Conservation (phyloP, 2,329 filamentous ascomycete species). For the Microcyclosporella mali region DNA sequence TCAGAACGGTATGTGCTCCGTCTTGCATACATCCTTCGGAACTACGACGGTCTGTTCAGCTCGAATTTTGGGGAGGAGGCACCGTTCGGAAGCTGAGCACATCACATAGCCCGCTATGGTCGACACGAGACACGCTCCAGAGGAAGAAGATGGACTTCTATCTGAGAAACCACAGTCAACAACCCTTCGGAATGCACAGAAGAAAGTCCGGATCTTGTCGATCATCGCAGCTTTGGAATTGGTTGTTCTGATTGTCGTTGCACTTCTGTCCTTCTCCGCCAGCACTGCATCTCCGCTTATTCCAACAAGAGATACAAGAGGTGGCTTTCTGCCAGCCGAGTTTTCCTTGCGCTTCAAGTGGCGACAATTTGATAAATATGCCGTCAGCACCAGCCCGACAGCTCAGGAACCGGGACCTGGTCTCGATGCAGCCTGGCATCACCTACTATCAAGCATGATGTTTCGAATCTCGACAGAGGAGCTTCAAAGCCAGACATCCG, state of each 20-base stretch:
- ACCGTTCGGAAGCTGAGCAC: no score
- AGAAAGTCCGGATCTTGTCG: no score
- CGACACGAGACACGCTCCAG: no score
- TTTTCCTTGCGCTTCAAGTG: not conserved
- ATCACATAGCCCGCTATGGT: no score
- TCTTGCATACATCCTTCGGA: no score
- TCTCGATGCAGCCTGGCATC: not conserved
- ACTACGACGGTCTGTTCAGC: no score
- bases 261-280: not conserved
- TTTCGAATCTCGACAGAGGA: conserved; percentile 8
- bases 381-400: not conserved
- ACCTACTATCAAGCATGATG: conserved; percentile 2
- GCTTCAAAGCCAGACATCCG: conserved; percentile 1
- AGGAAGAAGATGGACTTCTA: no score
- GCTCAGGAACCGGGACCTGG: not conserved
- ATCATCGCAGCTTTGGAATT: not conserved
- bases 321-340: not conserved
- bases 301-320: not conserved
- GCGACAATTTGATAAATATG: not conserved
- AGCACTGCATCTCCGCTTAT: not conserved
- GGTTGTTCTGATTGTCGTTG: not conserved
- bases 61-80: no score
- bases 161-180: no score
- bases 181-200: no score
- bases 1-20: no score